Evolutionary conservation across 2,329 filamentous ascomycete genomes (phyloP), one percentile per base, ranked within the genome.

Genomic region (Penicillium italicum): DNA sequence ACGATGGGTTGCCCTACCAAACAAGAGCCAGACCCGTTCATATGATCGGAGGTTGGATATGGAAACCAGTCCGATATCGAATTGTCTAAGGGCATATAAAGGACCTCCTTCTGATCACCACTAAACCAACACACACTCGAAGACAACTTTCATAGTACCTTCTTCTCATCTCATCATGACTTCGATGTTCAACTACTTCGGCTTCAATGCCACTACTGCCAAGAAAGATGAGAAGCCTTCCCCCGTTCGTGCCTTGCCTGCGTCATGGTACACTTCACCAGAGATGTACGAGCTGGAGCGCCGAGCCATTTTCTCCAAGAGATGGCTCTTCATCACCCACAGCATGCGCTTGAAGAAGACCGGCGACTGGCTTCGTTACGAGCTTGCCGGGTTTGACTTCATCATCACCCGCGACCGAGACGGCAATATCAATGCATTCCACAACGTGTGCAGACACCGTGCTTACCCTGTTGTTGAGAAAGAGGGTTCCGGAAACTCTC

Each of bases 231-330:
- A 41, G 6, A 61, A 55, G n/a, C 46, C 50, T n/a, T 46, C 53
- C 1, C 58, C 58, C 0, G 56, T 64, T 16, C 62, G 62, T 10
- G 62, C 62, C 22, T 43, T 65, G 11, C 62, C 62, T 16, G 58
- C 62, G 31, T 63, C 60, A 53, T 65, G 62, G 62, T 65, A 65
- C 24, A 65, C 55, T 12, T 60, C 62, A 9, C 61, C 56, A 6
- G 62, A 65, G 12, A 65, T 65, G 62, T 65, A 65, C 9, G 58
- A 65, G n/a, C 41, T 65, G 4, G 62, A 65, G 31, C 62, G 62
- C 4, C 60, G 62, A 14, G 60, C 62, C 1, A 65, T 65, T 20
- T 65, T 65, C 14, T 65, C 62, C 1, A 62, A 50, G 41, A 53
- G 60, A 43, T 65, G 62, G 62, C 56, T 65, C 28, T 62, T 65